A percentile compares a stretch with the other conserved stretches of the same genome.
phyloP scores from a whole-genome alignment of 768 basidiomycete genomes.

The Gymnopilus junonius region DNA sequence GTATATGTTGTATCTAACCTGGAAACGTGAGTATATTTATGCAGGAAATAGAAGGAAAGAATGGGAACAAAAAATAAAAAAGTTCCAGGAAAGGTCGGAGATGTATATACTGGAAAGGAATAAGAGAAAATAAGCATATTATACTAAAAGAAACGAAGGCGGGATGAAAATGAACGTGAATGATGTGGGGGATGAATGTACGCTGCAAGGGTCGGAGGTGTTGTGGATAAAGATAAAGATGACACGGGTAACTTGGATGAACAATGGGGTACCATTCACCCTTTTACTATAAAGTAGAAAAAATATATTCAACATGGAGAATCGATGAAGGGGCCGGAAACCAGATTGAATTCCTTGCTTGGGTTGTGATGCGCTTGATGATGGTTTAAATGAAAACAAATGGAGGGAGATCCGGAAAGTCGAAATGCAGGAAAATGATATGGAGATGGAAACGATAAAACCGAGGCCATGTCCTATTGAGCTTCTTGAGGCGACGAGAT shows the following conservation, averaged over 20 bases:
- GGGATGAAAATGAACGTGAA: background rate
- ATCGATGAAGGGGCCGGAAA: background rate
- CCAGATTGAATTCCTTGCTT: background rate
- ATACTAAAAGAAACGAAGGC: background rate
- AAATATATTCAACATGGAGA: background rate
- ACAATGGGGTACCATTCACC: background rate
- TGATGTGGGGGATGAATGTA: background rate
- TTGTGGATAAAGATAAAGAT: background rate
- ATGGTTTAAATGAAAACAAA: background rate
- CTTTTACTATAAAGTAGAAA: background rate
- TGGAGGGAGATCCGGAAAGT: background rate
- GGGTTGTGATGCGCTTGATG: background rate
- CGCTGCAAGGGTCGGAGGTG: background rate
- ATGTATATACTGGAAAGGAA: background rate
- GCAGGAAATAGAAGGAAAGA: background rate
- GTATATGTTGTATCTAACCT: constrained; percentile 4
- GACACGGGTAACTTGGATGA: background rate
- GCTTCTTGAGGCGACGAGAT: background rate
- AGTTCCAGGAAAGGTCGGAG: background rate
- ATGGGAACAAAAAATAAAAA: background rate
- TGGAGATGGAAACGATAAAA: background rate
- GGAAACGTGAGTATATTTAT: constrained; percentile 9
- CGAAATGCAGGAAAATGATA: background rate
- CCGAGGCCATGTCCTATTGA: background rate
- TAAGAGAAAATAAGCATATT: constrained; percentile 3